Evolutionary conservation across 371 early-diverging fungal genomes (phyloP).

Genomic region (Syncephalastrum monosporum): DNA sequence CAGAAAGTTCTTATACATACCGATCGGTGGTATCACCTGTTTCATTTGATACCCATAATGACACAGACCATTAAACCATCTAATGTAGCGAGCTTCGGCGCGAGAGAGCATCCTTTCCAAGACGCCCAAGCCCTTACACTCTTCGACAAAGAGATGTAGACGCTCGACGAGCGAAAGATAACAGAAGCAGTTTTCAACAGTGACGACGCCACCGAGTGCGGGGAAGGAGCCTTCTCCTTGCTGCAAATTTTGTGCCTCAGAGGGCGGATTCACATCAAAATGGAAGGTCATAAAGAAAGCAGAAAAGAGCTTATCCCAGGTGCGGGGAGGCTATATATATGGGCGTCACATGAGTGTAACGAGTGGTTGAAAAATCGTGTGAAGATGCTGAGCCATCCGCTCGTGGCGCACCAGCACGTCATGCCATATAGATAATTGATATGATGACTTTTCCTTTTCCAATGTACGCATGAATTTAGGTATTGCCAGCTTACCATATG

Average conservation of each 20-base stretch:
- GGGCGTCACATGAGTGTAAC: too few relatives aligned
- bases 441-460: too few relatives aligned
- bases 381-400: too few relatives aligned
- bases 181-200: slow-evolving; percentile 9
- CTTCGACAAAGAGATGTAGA: background rate
- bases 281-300: too few relatives aligned
- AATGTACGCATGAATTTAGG: too few relatives aligned
- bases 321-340: too few relatives aligned
- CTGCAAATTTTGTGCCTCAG: background rate
- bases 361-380: too few relatives aligned
- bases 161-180: slow-evolving; percentile 20
- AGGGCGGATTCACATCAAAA: background rate
- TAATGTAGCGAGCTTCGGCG: slow-evolving; percentile 10
- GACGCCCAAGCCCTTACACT: background rate
- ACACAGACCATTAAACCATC: slow-evolving; percentile 2
- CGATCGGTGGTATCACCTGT: slow-evolving; percentile 5
- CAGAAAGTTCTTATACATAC: background rate
- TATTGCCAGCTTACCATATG: too few relatives aligned
- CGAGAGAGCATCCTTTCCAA: slow-evolving; percentile 7
- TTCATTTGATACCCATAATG: background rate
- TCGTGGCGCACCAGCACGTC: too few relatives aligned
- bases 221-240: slow-evolving; percentile 8
- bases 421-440: too few relatives aligned
- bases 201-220: slow-evolving; percentile 9
- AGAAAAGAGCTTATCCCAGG: too few relatives aligned